A percentile compares a stretch with the other conserved stretches of the same genome.
These are phyloP conservation scores for Fusarium siculi DNA, from an alignment of 2,329 filamentous ascomycete species.

Conservation along the genomic window DNA sequence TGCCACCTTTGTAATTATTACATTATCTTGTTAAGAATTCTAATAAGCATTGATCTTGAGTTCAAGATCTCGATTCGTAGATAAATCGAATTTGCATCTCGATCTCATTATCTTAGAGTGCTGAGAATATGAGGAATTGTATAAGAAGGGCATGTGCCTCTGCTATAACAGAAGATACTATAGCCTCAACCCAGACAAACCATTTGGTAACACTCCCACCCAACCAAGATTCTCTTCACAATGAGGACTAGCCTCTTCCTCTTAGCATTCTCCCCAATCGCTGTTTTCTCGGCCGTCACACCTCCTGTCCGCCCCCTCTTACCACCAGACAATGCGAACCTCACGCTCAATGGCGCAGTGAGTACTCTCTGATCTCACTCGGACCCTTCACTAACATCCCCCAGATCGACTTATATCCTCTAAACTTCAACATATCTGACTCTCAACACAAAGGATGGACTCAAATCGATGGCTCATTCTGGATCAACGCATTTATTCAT, in stretches of 20 bases:
- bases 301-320: background rate
- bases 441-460: background rate
- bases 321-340: background rate
- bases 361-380: fast-evolving
- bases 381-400: background rate
- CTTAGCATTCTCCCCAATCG: no score
- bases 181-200: background rate
- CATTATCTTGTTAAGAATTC: background rate
- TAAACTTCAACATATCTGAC: background rate
- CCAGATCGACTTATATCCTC: background rate
- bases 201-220: background rate
- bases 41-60: background rate
- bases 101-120: fast-evolving
- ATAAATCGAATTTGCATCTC: background rate
- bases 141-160: background rate
- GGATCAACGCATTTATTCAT: background rate
- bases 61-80: background rate
- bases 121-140: background rate
- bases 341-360: background rate
- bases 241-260: no score
- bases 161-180: no score
- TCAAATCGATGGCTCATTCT: background rate
- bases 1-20: background rate
- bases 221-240: background rate
- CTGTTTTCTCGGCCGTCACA: no score